Conservation (phyloP, 2,329 filamentous ascomycete genomes). For the Hypoxylon sp. region DNA sequence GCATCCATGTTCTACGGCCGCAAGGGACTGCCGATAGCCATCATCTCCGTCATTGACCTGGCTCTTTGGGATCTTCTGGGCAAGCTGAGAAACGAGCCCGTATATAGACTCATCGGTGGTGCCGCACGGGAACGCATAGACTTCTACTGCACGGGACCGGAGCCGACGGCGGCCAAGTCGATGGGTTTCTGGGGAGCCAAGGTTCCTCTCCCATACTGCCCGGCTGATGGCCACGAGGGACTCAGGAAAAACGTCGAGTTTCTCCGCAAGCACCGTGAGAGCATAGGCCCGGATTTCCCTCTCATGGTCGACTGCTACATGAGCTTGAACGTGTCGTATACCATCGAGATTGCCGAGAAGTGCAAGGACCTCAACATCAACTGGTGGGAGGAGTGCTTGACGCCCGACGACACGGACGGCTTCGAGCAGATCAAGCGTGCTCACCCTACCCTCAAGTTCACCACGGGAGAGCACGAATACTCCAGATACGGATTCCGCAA, state of each 20-base stretch:
- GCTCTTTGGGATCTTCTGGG: constrained; percentile 93
- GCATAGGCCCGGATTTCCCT: constrained; percentile 89
- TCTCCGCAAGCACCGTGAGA: constrained; percentile 83
- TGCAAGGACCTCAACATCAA: constrained; percentile 88
- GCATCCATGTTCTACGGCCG: constrained; percentile 96
- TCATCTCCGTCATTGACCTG: constrained; percentile 94
- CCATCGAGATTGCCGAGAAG: constrained; percentile 88
- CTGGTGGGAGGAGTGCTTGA: constrained; percentile 97
- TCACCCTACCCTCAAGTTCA: constrained; percentile 92
- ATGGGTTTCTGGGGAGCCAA: constrained; percentile 95
- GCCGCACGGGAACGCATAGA: constrained; percentile 84
- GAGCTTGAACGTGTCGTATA: constrained; percentile 92
- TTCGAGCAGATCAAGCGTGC: constrained; percentile 91
- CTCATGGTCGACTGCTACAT: constrained; percentile 98
- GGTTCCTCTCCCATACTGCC: constrained; percentile 88
- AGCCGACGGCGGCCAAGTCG: constrained; percentile 80
- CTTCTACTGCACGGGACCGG: constrained; percentile 95
- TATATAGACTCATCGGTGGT: constrained; percentile 93
- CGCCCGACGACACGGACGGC: constrained; percentile 91
- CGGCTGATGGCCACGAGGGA: constrained; percentile 85
- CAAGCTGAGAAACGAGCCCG: constrained; percentile 91
- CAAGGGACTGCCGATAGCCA: constrained; percentile 88
- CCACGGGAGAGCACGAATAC: constrained; percentile 95
- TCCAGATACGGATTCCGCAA: constrained; percentile 95
- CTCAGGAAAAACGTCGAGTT: constrained; percentile 92